These are phyloP conservation scores for Malus hybrid DNA, from an alignment of 331 rosid genomes.

Conservation along the genomic window DNA sequence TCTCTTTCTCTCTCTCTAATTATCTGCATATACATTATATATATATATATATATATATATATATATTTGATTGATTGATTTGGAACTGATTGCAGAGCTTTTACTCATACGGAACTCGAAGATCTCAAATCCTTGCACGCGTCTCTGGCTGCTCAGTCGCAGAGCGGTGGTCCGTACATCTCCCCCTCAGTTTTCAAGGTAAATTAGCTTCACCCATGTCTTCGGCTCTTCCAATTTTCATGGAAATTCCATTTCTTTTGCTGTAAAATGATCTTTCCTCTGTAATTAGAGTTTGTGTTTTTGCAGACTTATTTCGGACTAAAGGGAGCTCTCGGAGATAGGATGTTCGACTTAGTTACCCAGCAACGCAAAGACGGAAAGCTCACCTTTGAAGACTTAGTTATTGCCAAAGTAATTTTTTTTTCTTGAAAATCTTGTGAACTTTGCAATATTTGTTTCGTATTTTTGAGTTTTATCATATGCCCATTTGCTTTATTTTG, in stretches of 20 bases:
- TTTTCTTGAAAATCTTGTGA: too few species aligned
- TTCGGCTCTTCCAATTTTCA: neutral
- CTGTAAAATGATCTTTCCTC: neutral
- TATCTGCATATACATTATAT: neutral
- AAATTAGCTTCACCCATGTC: neutral
- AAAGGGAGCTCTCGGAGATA: conserved; percentile 59
- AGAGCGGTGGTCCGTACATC: conserved; percentile 34
- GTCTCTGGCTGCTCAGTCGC: conserved; percentile 59
- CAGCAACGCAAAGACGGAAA: conserved; percentile 65
- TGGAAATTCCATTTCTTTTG: neutral
- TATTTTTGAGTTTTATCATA: too few species aligned
- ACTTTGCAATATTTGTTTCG: too few species aligned
- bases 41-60: neutral
- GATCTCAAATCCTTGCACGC: conserved; percentile 50
- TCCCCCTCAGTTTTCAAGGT: conserved; percentile 72
- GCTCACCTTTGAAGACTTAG: conserved; percentile 77
- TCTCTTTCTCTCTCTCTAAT: neutral
- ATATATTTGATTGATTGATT: neutral
- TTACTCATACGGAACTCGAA: conserved; percentile 46
- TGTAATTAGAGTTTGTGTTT: neutral
- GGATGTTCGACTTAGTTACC: conserved; percentile 64
- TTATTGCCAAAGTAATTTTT: conserved; percentile 64
- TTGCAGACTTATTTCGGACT: conserved; percentile 53
- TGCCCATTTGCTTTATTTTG: too few species aligned
- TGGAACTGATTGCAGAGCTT: conserved; percentile 51